phyloP scores from a whole-genome alignment of 2,329 filamentous ascomycete genomes.

The Aspergillus brunneoviolaceus region DNA sequence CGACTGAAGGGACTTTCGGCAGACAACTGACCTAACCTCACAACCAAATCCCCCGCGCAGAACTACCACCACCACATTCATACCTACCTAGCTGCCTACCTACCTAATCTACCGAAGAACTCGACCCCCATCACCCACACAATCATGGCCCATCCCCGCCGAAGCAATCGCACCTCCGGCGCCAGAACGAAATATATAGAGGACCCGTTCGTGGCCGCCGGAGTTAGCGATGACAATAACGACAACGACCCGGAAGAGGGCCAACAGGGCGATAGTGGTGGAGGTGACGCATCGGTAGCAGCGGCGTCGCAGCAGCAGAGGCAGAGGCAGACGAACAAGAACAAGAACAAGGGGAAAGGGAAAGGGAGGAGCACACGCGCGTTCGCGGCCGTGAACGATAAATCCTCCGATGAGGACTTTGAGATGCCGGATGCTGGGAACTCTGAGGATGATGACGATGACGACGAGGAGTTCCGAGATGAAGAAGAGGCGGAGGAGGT shows the following conservation, averaged over 20 bases:
- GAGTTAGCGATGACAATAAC: slow-evolving; percentile 28
- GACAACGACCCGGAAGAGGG: no score
- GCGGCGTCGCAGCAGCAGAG: no score
- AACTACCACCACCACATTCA: no score
- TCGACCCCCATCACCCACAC: not conserved
- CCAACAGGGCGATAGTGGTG: slow-evolving; percentile 19
- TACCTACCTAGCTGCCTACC: no score
- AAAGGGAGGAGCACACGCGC: slow-evolving; percentile 14
- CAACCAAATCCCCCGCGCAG: no score
- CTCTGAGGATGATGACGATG: slow-evolving; percentile 19
- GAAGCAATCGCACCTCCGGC: slow-evolving; percentile 35
- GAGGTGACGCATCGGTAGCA: slow-evolving; percentile 7
- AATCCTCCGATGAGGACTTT: slow-evolving; percentile 39
- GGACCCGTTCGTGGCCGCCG: slow-evolving; percentile 37
- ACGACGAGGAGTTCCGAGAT: slow-evolving; percentile 15
- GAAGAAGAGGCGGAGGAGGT: slow-evolving; percentile 15
- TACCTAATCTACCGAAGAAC: no score
- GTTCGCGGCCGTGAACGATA: slow-evolving; percentile 15
- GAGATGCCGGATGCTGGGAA: slow-evolving; percentile 25
- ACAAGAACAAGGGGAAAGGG: slow-evolving; percentile 16
- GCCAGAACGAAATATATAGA: slow-evolving; percentile 34
- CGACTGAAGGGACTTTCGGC: not conserved
- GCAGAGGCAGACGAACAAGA: no score
- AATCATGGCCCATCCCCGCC: slow-evolving; percentile 32
- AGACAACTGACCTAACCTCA: not conserved